phyloP scores from a whole-genome alignment of 2,329 filamentous ascomycete genomes.

The Penicillium sp. region DNA sequence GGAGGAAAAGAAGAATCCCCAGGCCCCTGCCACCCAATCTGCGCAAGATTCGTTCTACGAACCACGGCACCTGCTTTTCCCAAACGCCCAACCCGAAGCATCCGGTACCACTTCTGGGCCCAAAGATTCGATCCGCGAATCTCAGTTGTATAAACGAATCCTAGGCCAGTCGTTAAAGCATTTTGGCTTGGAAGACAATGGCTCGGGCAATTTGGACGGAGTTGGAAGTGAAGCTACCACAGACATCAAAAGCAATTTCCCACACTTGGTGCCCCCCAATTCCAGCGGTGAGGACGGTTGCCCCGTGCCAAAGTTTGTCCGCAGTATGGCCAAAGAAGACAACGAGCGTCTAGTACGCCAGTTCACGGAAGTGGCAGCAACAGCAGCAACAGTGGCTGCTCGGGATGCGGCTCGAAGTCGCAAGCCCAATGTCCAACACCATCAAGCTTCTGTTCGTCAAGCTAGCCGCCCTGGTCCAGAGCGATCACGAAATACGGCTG shows the following conservation, averaged over 20 bases:
- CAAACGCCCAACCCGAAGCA: constrained; percentile 24
- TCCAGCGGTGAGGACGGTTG: constrained; percentile 39
- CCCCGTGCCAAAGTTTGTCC: constrained; percentile 27
- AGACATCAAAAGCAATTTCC: constrained; percentile 35
- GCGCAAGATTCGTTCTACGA: constrained; percentile 29
- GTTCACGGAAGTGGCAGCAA: constrained; percentile 87
- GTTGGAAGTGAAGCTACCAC: constrained; percentile 17
- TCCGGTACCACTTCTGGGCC: constrained; percentile 40
- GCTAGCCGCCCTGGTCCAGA: constrained; percentile 33
- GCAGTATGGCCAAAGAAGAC: constrained; percentile 70
- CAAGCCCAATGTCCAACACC: constrained; percentile 38
- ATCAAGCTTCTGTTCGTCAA: constrained; percentile 25
- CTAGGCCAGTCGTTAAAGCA: constrained; percentile 82
- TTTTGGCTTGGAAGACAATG: constrained; percentile 58
- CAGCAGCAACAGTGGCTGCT: constrained; percentile 76
- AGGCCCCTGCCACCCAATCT: constrained; percentile 10
- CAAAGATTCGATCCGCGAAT: constrained; percentile 68
- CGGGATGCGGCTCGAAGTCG: constrained; percentile 58
- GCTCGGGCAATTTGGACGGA: constrained; percentile 34
- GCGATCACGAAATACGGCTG: constrained; percentile 26
- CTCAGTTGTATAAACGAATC: constrained; percentile 84
- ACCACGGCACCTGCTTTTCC: constrained; percentile 27
- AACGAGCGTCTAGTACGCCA: constrained; percentile 73
- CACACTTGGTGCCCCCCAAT: constrained; percentile 71
- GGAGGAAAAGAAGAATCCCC: constrained; percentile 60